phyloP scores from a whole-genome alignment of 805 yeast genomes.

The Metschnikowia continentalis region DNA sequence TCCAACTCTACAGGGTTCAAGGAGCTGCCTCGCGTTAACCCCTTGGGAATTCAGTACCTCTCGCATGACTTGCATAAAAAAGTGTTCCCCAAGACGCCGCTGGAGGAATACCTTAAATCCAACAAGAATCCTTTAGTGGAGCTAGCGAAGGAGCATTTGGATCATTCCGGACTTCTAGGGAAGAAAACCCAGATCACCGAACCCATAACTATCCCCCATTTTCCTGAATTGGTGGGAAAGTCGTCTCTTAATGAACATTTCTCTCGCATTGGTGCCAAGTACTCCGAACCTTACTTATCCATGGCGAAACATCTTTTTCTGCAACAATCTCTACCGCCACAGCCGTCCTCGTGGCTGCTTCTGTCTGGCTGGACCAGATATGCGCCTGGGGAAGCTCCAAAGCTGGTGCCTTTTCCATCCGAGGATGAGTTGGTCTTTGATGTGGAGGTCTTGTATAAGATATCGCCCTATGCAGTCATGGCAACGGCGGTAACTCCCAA shows the following conservation, averaged over 20 bases:
- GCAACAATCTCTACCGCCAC: constrained; percentile 33
- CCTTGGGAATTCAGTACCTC: constrained; percentile 77
- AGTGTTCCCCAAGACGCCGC: constrained; percentile 47
- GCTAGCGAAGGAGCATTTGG: constrained; percentile 58
- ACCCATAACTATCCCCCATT: constrained; percentile 52
- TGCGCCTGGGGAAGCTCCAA: constrained; percentile 49
- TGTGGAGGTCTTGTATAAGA: constrained; percentile 79
- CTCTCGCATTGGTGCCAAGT: constrained; percentile 56
- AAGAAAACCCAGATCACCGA: constrained; percentile 60
- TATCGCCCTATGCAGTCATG: constrained; percentile 68
- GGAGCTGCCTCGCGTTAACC: constrained; percentile 54
- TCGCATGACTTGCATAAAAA: constrained; percentile 55
- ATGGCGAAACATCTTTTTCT: constrained; percentile 44
- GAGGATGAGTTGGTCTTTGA: constrained; percentile 81
- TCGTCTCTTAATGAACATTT: constrained; percentile 81
- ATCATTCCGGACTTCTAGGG: constrained; percentile 64
- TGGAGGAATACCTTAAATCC: constrained; percentile 25
- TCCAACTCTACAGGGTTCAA: background rate
- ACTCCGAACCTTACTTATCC: constrained; percentile 56
- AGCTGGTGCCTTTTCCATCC: constrained; percentile 58
- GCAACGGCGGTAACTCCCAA: constrained; percentile 72
- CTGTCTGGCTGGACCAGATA: constrained; percentile 83
- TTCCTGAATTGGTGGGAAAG: constrained; percentile 73
- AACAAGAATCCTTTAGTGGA: constrained; percentile 31
- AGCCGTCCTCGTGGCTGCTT: constrained; percentile 52